Base-by-base conservation (phyloP, 495 filamentous ascomycete species). In the Podospora appendiculata region DNA sequence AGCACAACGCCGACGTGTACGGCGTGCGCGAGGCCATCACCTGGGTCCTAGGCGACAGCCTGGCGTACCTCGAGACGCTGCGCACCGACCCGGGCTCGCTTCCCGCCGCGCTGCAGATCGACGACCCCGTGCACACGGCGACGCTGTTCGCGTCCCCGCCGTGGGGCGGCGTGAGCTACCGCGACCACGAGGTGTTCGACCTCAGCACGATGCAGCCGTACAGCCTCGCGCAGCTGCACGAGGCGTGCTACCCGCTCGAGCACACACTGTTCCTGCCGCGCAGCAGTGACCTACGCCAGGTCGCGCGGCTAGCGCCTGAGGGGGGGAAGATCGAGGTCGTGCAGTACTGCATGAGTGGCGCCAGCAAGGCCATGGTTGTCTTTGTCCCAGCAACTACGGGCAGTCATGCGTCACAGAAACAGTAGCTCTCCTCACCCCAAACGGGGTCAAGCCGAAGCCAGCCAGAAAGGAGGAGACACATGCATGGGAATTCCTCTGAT, bases 81-180 rank as follows among this genome's bases (percentile, higher is more conserved):
- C 56, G 60, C 13, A 16, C 0, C 16, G 11, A 44, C 6, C 25
- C 39, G 14, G 13, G 8, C 16, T 3, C 40, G 13, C 54, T 72
- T 6, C 60, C 65, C 16, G 65, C 70, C 2, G 74, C 75, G 32
- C 38, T 72, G 8, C 54, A 51, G 10, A 49, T 70, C 32, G 62
- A 72, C 48, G 62, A 72, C 48, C 33, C 57, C 0, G 39, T 48
- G 0, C 46, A 54, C 1, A 84, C 84, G 35, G 25, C 25, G 25
- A 77, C 87, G 10, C 62, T 96, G 2, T 98, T 97, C 71, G 87
- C 85, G 6, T 95, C 89, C 58, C 93, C 93, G 35, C 93, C 93
- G 0, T 98, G 93, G 93, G 93, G 93, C 53, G 93, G 93, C 2
- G 88, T 89, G 4, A 81, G 79, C 36, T 98, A 98, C 64, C 76